A percentile compares a stretch with the other conserved stretches of the same genome.
Conservation (phyloP, 2,329 filamentous ascomycete genomes). For the Neonectria faginata region DNA sequence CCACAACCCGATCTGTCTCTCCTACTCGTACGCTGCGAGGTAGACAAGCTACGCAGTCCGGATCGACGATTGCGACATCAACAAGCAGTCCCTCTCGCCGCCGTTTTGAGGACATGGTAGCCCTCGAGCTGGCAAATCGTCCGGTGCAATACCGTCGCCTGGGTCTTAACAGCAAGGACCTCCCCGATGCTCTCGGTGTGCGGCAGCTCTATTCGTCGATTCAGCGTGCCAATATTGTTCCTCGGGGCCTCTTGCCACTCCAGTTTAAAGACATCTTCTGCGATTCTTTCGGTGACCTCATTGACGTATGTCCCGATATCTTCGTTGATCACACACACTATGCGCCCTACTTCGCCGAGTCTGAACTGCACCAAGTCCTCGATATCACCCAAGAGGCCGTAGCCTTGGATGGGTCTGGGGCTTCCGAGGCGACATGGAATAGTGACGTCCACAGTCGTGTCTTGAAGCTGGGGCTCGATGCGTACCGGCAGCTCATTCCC, state of each 20-base stretch:
- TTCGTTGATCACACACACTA: not conserved
- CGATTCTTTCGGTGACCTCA: not conserved
- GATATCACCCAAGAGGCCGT: constrained; percentile 10
- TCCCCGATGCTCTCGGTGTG: not conserved
- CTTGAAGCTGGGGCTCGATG: constrained; percentile 7
- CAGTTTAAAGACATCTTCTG: constrained; percentile 2
- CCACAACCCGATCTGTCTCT: not conserved
- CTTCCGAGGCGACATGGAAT: constrained; percentile 3
- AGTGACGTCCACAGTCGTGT: constrained; percentile 7
- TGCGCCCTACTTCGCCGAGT: not conserved
- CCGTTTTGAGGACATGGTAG: constrained; percentile 1
- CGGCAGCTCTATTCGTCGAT: not conserved
- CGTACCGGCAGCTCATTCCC: not conserved
- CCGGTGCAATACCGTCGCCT: not conserved
- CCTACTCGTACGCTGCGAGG: not conserved
- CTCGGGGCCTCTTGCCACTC: not conserved
- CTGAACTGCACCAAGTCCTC: constrained; percentile 7
- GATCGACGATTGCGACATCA: not conserved
- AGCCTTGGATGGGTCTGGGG: not conserved
- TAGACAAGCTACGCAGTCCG: not conserved
- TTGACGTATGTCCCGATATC: not conserved
- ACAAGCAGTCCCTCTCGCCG: not conserved
- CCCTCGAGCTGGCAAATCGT: not conserved
- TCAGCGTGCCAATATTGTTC: not conserved
- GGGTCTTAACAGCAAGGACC: constrained; percentile 3